These are phyloP conservation scores for Aspergillus funiculosus DNA, from an alignment of 495 filamentous ascomycete genomes.

Conservation along the genomic window DNA sequence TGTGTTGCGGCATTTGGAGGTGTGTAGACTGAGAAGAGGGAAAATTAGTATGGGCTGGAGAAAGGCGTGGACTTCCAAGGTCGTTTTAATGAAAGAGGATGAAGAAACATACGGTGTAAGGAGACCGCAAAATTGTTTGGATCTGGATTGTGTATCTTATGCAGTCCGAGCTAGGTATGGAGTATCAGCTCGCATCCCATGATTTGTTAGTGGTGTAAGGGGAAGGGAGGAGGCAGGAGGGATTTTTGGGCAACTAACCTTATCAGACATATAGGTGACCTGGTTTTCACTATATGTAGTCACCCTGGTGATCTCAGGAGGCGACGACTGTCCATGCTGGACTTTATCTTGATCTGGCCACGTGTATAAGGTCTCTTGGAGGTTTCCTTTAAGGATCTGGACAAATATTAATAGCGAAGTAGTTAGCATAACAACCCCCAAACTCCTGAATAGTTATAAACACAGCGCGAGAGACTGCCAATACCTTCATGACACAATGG, in stretches of 20 bases:
- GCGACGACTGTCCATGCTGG: conserved; percentile 44
- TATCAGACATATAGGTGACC: conserved; percentile 81
- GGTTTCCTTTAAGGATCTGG: conserved; percentile 64
- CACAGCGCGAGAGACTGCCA: not conserved
- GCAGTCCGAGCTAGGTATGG: conserved; percentile 66
- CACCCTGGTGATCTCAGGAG: conserved; percentile 36
- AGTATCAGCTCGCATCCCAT: not conserved
- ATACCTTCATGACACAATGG: conserved; percentile 65
- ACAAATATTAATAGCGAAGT: not conserved
- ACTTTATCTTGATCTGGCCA: conserved; percentile 55
- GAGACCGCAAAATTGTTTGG: conserved; percentile 70
- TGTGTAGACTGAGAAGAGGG: conserved; percentile 63
- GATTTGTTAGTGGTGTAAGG: too few species aligned
- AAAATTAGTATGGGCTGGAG: conserved; percentile 2
- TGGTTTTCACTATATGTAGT: conserved; percentile 53
- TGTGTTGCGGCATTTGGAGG: conserved; percentile 76
- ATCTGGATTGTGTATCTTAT: conserved; percentile 72
- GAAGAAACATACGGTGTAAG: conserved; percentile 62
- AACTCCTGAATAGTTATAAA: too few species aligned
- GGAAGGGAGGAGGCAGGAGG: too few species aligned
- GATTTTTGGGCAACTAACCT: conserved; percentile 36
- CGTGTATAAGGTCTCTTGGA: conserved; percentile 74
- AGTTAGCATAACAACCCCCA: not conserved
- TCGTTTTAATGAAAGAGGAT: not conserved
- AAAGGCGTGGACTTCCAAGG: not conserved